Evolutionary conservation across 305 asterid species (phyloP).

Genomic region (Plantago coronopus): DNA sequence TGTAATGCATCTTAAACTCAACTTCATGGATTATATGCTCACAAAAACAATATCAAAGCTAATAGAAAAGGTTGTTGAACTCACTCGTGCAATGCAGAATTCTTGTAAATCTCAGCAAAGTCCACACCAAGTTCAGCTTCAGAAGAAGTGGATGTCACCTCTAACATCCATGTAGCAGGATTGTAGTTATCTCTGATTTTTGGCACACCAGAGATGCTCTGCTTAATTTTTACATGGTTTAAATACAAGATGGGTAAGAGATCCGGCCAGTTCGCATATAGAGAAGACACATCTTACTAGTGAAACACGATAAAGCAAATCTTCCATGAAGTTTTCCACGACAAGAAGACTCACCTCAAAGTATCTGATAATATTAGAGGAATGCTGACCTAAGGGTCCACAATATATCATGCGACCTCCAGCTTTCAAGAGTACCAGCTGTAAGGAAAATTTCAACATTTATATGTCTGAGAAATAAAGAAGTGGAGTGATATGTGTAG

Average conservation of each 20-base stretch:
- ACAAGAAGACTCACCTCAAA: slow-evolving; percentile 60
- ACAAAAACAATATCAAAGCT: too few species aligned
- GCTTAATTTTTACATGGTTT: slow-evolving; percentile 2
- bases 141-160: slow-evolving; percentile 44
- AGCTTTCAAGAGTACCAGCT: slow-evolving; percentile 68
- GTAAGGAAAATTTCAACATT: slow-evolving; percentile 8
- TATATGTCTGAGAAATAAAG: not conserved
- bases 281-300: not conserved
- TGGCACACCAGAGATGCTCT: slow-evolving; percentile 54
- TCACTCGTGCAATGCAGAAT: slow-evolving; percentile 46
- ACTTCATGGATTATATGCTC: too few species aligned
- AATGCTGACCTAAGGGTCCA: slow-evolving; percentile 68
- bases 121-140: slow-evolving; percentile 48
- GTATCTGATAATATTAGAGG: slow-evolving; percentile 54
- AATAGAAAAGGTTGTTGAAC: slow-evolving; percentile 18
- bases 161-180: slow-evolving; percentile 67
- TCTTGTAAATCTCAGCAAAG: slow-evolving; percentile 47
- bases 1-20: too few species aligned
- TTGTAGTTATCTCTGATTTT: slow-evolving; percentile 46
- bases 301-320: not conserved
- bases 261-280: not conserved
- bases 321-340: not conserved
- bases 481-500: not conserved
- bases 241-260: not conserved
- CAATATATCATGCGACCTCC: slow-evolving; percentile 76